phyloP scores from a whole-genome alignment of 1,284 basidiomycete genomes.

The Garcileccinum viscosum region DNA sequence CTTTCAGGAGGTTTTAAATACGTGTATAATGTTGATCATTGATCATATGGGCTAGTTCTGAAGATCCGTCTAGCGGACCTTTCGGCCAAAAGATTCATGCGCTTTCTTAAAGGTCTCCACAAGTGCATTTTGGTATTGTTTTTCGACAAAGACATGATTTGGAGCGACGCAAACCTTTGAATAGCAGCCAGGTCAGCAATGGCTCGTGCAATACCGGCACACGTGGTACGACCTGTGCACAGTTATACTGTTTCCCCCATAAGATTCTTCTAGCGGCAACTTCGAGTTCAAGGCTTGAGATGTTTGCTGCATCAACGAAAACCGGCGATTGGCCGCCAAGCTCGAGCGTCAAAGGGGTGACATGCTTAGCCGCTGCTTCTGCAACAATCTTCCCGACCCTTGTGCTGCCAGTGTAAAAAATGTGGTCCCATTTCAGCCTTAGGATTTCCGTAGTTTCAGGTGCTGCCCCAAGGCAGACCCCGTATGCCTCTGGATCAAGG shows the following conservation, averaged over 20 bases:
- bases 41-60: background rate
- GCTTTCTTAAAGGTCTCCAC: background rate
- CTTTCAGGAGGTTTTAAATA: background rate
- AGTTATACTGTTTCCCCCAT: background rate
- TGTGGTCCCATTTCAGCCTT: background rate
- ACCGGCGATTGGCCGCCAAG: background rate
- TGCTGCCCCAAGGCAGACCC: background rate
- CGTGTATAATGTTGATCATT: background rate
- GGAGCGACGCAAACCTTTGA: background rate
- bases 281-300: background rate
- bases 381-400: background rate
- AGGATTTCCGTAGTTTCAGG: background rate
- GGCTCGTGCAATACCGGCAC: background rate
- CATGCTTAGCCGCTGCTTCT: background rate
- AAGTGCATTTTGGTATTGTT: background rate
- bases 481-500: background rate
- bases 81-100: background rate
- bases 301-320: background rate
- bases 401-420: background rate
- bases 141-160: background rate
- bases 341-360: background rate
- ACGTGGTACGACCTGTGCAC: background rate
- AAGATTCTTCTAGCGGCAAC: background rate
- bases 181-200: background rate
- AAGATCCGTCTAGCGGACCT: background rate